These are phyloP conservation scores for Sclerotinia minor DNA, from an alignment of 2,329 filamentous ascomycete genomes.

Conservation along the genomic window DNA sequence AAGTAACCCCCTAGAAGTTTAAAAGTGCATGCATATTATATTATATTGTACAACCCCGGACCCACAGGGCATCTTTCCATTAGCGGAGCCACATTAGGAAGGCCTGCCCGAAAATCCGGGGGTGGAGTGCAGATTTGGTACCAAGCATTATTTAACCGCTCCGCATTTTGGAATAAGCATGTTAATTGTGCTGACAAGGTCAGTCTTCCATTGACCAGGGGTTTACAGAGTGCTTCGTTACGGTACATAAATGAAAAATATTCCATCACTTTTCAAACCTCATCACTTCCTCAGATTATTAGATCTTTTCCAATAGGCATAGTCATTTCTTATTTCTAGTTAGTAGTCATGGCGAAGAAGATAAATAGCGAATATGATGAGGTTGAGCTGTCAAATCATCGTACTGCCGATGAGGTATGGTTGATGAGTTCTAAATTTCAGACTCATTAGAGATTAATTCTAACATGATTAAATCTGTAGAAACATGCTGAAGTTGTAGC, in stretches of 20 bases:
- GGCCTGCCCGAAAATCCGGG: slow-evolving; percentile 24
- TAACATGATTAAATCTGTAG: slow-evolving; percentile 25
- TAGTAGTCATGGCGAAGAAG: slow-evolving; percentile 17
- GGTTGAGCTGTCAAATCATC: slow-evolving; percentile 2
- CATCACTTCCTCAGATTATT: not conserved
- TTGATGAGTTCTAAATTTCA: not conserved
- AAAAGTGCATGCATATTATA: not conserved
- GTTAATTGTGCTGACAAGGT: slow-evolving; percentile 4
- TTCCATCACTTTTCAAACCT: slow-evolving; percentile 1
- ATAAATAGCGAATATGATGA: not conserved
- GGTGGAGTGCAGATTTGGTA: slow-evolving; percentile 9
- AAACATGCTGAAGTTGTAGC: slow-evolving; percentile 40
- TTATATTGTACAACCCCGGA: slow-evolving; percentile 6
- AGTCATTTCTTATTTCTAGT: not conserved
- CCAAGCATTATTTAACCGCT: slow-evolving; percentile 5
- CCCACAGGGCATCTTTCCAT: slow-evolving; percentile 17
- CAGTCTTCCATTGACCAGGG: slow-evolving; percentile 12
- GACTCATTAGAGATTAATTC: not conserved
- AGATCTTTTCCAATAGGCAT: not conserved
- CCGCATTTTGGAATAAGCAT: not conserved
- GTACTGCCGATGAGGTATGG: slow-evolving; percentile 27
- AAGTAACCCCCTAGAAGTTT: not conserved
- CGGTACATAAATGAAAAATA: slow-evolving; percentile 18
- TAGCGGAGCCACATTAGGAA: slow-evolving; percentile 11
- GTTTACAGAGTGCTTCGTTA: not conserved